A percentile compares a stretch with the other conserved stretches of the same genome.
Evolutionary conservation across 352 stramenopile genomes (phyloP).

Genomic region (Phytopythium aichiense): DNA sequence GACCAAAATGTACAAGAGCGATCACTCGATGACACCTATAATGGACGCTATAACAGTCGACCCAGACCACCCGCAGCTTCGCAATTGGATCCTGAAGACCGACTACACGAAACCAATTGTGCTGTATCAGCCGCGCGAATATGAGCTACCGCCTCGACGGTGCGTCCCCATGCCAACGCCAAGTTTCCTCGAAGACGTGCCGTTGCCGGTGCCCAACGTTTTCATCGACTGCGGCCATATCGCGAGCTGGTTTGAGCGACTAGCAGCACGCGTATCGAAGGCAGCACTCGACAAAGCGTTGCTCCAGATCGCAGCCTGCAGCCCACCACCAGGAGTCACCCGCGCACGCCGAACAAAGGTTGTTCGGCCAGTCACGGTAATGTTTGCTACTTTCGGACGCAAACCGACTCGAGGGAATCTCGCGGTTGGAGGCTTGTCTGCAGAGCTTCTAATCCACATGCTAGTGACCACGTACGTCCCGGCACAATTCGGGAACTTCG

Average conservation of each 20-base stretch:
- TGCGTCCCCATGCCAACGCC: slow-evolving; percentile 87
- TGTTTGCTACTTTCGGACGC: slow-evolving; percentile 88
- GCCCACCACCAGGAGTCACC: slow-evolving; percentile 43
- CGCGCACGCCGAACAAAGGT: slow-evolving; percentile 76
- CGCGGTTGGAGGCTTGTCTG: slow-evolving; percentile 78
- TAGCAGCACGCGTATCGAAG: slow-evolving; percentile 44
- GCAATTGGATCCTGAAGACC: slow-evolving; percentile 64
- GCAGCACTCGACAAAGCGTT: slow-evolving; percentile 52
- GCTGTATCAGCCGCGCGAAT: slow-evolving; percentile 81
- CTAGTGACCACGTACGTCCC: slow-evolving; percentile 90
- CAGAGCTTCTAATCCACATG: slow-evolving; percentile 88
- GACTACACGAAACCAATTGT: slow-evolving; percentile 56
- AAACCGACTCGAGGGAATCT: slow-evolving; percentile 81
- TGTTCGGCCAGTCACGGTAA: slow-evolving; percentile 69
- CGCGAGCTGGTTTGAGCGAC: slow-evolving; percentile 63
- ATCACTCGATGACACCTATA: slow-evolving; percentile 3
- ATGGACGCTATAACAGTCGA: slow-evolving; percentile 61
- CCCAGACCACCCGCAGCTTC: slow-evolving; percentile 44
- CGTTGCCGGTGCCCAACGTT: slow-evolving; percentile 63
- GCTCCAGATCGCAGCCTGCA: slow-evolving; percentile 69
- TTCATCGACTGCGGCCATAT: slow-evolving; percentile 59
- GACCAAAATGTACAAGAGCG: slow-evolving; percentile 23
- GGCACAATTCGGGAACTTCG: slow-evolving; percentile 91
- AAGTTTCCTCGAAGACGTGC: slow-evolving; percentile 67
- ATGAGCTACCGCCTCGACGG: slow-evolving; percentile 71